Evolutionary conservation across 371 early-diverging fungal species (phyloP).

Genomic region (Apophysomyces sp.): DNA sequence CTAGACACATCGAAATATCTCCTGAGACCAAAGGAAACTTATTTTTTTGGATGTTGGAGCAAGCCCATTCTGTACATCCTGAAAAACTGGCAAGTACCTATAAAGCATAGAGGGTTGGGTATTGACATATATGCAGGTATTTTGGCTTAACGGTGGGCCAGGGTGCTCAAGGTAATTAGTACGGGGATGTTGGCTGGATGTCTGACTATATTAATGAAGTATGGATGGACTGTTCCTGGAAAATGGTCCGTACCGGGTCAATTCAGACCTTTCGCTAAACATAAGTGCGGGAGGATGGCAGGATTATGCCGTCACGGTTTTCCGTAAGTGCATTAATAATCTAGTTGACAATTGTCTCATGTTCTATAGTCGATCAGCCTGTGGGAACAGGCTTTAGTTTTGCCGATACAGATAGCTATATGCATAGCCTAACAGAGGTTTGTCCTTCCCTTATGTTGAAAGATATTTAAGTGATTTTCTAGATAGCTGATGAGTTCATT

Average conservation of each 20-base stretch:
- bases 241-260: slow-evolving; percentile 74
- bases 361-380: slow-evolving; percentile 78
- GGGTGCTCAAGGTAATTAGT: slow-evolving; percentile 38
- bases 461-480: not conserved
- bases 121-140: slow-evolving; percentile 45
- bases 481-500: slow-evolving; percentile 58
- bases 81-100: slow-evolving; percentile 34
- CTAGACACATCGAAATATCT: slow-evolving; percentile 48
- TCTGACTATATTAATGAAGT: slow-evolving; percentile 28
- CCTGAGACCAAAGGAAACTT: slow-evolving; percentile 40
- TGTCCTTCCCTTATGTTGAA: not conserved
- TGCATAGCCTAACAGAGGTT: slow-evolving; percentile 42
- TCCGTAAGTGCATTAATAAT: slow-evolving; percentile 40
- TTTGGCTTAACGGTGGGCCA: slow-evolving; percentile 89
- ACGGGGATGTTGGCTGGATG: slow-evolving; percentile 1
- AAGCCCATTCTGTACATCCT: slow-evolving; percentile 21
- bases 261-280: slow-evolving; percentile 42
- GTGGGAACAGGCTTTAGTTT: slow-evolving; percentile 83
- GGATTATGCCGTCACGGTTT: slow-evolving; percentile 69
- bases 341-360: not conserved
- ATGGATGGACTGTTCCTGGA: slow-evolving; percentile 89
- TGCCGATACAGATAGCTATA: slow-evolving; percentile 39
- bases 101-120: not conserved
- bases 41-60: slow-evolving; percentile 61
- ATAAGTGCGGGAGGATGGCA: slow-evolving; percentile 69